Evolutionary conservation across 257 asterid species (phyloP).

Genomic region (Marsdenia floribunda): DNA sequence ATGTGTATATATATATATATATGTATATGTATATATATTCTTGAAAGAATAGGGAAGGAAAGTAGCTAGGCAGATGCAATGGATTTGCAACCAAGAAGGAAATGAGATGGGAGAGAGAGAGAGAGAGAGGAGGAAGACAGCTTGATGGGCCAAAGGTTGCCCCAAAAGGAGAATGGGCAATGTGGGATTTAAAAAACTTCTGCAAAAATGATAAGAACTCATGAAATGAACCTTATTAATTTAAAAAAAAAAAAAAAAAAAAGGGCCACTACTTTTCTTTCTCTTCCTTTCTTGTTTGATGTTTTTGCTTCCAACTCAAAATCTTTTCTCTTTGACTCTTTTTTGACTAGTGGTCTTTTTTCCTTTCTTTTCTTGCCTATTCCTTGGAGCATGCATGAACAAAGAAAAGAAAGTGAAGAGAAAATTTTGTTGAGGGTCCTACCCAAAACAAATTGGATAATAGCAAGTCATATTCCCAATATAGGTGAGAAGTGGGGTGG

Average conservation of each 20-base stretch:
- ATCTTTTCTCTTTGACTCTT: slow-evolving; percentile 36
- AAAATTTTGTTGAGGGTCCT: slow-evolving; percentile 25
- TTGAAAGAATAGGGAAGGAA: not conserved
- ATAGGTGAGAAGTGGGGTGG: slow-evolving; percentile 21
- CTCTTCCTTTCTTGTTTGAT: not conserved
- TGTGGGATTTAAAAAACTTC: slow-evolving; percentile 22
- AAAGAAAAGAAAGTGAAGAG: slow-evolving; percentile 28
- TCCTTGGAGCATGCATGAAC: slow-evolving; percentile 70
- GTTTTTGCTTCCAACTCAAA: slow-evolving; percentile 27
- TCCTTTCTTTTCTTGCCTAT: slow-evolving; percentile 23
- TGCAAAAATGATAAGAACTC: slow-evolving; percentile 18
- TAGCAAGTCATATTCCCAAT: slow-evolving; percentile 19
- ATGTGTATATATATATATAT: no score
- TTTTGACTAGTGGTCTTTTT: slow-evolving; percentile 36
- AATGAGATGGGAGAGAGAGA: not conserved
- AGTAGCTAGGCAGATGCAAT: slow-evolving; percentile 27
- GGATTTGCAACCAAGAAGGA: slow-evolving; percentile 16
- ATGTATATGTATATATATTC: not conserved
- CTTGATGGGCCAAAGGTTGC: slow-evolving; percentile 31
- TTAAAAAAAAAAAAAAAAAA: no score
- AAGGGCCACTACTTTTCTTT: slow-evolving; percentile 29
- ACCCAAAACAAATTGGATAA: slow-evolving; percentile 37
- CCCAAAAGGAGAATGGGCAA: slow-evolving; percentile 21
- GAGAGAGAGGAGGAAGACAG: slow-evolving; percentile 20
- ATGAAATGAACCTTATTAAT: slow-evolving; percentile 9